Evolutionary conservation across 1,284 basidiomycete genomes (phyloP), one percentile per base, ranked within the genome.

Genomic region (Entoloma clypeatum): DNA sequence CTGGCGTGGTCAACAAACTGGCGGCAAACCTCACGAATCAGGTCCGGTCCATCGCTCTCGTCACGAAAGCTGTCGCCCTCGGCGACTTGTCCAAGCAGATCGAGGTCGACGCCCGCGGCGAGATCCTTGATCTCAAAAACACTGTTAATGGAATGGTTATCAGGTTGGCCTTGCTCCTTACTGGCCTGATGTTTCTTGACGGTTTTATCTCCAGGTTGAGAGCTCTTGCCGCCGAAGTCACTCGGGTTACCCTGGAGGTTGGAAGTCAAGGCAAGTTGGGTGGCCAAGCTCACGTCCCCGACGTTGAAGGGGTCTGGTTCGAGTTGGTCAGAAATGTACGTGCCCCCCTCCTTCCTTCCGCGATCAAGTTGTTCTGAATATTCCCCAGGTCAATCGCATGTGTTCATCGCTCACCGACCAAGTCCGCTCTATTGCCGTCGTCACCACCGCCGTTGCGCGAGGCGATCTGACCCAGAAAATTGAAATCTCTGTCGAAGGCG

Each of bases 81-180:
- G 96, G 96, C 35, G 96, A 99, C 67, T 70, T 99, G 50, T 89
- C 85, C 24, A 91, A 95, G 59, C 93, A 96, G 59, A 98, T 99
- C 54, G 92, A 95, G 43, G 94, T 99, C 54, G 89, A 96, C 57
- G 95, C 95, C 1, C 82, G 86, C 30, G 95, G 96, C 27, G 96
- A 99, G 65, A 97, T 99, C 41, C 72, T 97, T 39, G 95, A 98
- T 64, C 71, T 99, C 58, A 98, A 98, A 70, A 92, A 94, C 48
- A 99, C 93, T 25, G 93, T 99, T 62, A 99, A 99, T 60, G 88
- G 88, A 63, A 98, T 97, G 96, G 92, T 95, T 30, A 84, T 72
- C 31, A 54, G 69, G 62, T 93, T 50, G 74, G 50, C 48, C 32
- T 23, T 35, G 22, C 23, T 23, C 26, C 26, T 29, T 26, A 11